Conservation (phyloP, 306 rosid genomes). For the Cicer arietinum region DNA sequence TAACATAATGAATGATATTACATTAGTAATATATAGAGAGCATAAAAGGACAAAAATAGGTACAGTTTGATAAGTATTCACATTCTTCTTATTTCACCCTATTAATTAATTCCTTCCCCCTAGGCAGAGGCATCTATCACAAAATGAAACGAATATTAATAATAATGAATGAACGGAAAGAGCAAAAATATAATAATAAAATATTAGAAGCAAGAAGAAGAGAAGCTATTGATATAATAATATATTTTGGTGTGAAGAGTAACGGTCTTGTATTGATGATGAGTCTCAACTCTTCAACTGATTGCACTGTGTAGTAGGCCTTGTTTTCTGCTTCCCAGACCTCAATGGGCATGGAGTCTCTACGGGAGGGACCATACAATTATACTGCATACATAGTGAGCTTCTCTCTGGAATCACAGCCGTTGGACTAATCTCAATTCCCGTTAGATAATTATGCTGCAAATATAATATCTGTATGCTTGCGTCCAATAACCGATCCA, state of each 20-base stretch:
- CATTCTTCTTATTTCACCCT: slow-evolving; percentile 51
- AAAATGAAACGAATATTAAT: slow-evolving; percentile 52
- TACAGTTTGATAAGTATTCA: slow-evolving; percentile 55
- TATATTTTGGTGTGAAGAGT: not conserved
- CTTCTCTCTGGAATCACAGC: slow-evolving; percentile 94
- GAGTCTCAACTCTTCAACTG: slow-evolving; percentile 61
- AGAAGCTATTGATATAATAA: not conserved
- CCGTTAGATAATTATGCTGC: slow-evolving; percentile 92
- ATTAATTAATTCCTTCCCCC: not conserved
- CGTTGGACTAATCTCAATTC: slow-evolving; percentile 90
- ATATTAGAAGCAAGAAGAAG: slow-evolving; percentile 22
- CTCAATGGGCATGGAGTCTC: slow-evolving; percentile 83
- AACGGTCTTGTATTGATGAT: no score
- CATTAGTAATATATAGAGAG: slow-evolving; percentile 36
- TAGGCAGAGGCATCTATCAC: slow-evolving; percentile 32
- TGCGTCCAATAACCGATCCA: slow-evolving; percentile 69
- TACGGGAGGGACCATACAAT: slow-evolving; percentile 96
- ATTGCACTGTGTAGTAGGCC: slow-evolving; percentile 83
- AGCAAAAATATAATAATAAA: not conserved
- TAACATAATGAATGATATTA: slow-evolving; percentile 32
- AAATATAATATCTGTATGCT: slow-evolving; percentile 76
- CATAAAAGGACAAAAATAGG: slow-evolving; percentile 17
- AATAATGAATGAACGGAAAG: not conserved
- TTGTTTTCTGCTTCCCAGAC: slow-evolving; percentile 74
- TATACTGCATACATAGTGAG: slow-evolving; percentile 90